A percentile compares a stretch with the other conserved stretches of the same genome.
These are phyloP conservation scores for Magnaporthiopsis poae DNA, from an alignment of 2,329 filamentous ascomycete genomes.

Conservation along the genomic window DNA sequence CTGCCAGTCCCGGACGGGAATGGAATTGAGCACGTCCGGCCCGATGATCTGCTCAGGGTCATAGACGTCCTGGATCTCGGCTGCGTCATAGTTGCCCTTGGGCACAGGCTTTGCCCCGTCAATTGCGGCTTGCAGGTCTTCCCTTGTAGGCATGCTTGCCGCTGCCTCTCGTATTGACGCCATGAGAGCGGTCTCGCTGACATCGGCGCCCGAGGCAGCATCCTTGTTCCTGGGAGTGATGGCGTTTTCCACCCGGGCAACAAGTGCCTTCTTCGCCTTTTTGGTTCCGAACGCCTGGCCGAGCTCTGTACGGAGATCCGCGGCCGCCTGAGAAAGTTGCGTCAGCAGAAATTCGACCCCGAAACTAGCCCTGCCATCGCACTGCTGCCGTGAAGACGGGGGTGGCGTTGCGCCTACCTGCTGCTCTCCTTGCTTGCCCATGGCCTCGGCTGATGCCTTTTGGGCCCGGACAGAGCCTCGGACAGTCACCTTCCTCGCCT, in stretches of 20 bases:
- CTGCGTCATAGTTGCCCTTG: conserved; percentile 55
- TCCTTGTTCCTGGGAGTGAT: conserved; percentile 39
- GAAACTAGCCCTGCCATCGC: not conserved
- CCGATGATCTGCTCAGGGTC: conserved; percentile 57
- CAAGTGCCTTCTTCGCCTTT: conserved; percentile 72
- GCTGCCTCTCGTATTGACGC: conserved; percentile 52
- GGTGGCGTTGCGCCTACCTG: conserved; percentile 22
- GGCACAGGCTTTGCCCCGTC: conserved; percentile 66
- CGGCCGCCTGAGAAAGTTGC: conserved; percentile 37
- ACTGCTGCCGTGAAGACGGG: too few species aligned
- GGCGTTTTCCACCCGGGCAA: conserved; percentile 59
- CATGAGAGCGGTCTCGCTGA: conserved; percentile 51
- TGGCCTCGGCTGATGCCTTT: conserved; percentile 38
- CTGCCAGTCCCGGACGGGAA: conserved; percentile 67
- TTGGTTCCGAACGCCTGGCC: conserved; percentile 75
- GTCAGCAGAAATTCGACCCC: not conserved
- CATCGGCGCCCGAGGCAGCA: conserved; percentile 36
- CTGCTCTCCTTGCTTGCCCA: conserved; percentile 26
- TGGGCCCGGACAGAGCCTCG: conserved; percentile 48
- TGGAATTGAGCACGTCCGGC: conserved; percentile 52
- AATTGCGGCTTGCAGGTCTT: conserved; percentile 34
- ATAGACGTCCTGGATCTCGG: conserved; percentile 64
- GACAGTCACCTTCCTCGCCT: conserved; percentile 55
- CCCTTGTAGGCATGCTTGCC: conserved; percentile 38
- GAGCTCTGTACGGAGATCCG: conserved; percentile 57